Evolutionary conservation across 2,329 filamentous ascomycete species (phyloP).

Genomic region (Chrysoporthe deuterocubensis): DNA sequence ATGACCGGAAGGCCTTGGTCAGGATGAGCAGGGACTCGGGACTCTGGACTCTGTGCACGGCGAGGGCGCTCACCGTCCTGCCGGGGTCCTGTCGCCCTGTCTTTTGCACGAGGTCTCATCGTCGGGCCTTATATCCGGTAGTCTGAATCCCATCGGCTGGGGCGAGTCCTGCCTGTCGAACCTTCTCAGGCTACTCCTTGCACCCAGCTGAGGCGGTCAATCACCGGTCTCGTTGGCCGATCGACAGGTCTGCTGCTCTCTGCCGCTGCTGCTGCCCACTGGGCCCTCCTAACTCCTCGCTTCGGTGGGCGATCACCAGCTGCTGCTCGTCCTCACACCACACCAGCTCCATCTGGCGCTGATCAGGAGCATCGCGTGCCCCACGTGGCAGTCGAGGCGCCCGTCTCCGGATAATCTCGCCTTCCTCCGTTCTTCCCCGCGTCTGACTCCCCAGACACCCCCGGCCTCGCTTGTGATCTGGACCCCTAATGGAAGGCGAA

Average conservation of each 20-base stretch:
- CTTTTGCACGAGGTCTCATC: not conserved
- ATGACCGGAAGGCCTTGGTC: not conserved
- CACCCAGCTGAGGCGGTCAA: not conserved
- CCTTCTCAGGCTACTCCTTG: not conserved
- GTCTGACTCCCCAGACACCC: constrained; percentile 10
- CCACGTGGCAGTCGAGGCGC: not conserved
- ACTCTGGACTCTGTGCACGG: not conserved
- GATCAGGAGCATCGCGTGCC: not conserved
- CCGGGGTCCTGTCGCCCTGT: constrained; percentile 7
- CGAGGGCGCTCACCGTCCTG: not conserved
- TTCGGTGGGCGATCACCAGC: not conserved
- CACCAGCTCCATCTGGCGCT: not conserved
- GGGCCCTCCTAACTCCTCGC: not conserved
- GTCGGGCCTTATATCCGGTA: not conserved
- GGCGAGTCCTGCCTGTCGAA: not conserved
- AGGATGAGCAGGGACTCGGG: not conserved
- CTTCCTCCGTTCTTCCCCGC: constrained; percentile 12
- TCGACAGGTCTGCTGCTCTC: not conserved
- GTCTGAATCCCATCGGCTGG: not conserved
- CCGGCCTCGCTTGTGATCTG: constrained; percentile 23
- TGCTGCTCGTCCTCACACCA: not conserved
- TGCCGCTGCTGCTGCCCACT: too few relatives aligned
- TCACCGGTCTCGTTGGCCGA: not conserved
- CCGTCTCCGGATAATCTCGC: not conserved
- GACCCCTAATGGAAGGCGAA: constrained; percentile 14